Conservation (phyloP, 805 yeast genomes). For the Hanseniaspora valbyensis region DNA sequence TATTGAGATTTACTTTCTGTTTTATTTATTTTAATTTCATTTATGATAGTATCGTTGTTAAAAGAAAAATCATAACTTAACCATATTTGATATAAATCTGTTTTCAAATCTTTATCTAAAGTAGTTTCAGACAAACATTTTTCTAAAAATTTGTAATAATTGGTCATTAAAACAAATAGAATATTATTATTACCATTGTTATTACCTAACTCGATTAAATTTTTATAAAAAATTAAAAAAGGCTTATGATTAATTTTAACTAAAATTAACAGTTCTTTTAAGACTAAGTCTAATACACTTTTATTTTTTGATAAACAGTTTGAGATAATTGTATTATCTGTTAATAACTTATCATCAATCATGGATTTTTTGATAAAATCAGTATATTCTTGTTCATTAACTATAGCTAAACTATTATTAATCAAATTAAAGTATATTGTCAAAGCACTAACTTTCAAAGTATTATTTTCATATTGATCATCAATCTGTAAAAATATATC, state of each 20-base stretch:
- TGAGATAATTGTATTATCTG: neutral
- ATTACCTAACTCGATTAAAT: neutral
- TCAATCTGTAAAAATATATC: neutral
- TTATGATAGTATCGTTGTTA: conserved; percentile 8
- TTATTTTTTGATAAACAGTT: neutral
- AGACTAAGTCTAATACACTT: neutral
- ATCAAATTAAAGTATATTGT: conserved; percentile 8
- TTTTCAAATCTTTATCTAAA: neutral
- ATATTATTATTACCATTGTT: neutral
- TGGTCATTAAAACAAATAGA: neutral
- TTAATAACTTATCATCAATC: conserved; percentile 3
- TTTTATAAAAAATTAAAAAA: neutral
- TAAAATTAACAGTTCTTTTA: conserved; percentile 3
- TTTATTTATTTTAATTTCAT: conserved; percentile 7
- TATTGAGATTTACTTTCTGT: conserved; percentile 1
- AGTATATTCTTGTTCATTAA: neutral
- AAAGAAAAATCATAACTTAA: conserved; percentile 8
- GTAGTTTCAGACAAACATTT: neutral
- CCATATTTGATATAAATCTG: conserved; percentile 4
- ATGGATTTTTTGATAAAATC: neutral
- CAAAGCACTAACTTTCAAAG: neutral
- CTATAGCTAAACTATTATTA: conserved; percentile 3
- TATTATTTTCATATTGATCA: neutral
- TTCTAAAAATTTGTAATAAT: neutral
- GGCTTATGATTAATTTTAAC: neutral